These are phyloP conservation scores for Talaromyces funiculosus DNA, from an alignment of 2,329 filamentous ascomycete genomes.

Conservation along the genomic window DNA sequence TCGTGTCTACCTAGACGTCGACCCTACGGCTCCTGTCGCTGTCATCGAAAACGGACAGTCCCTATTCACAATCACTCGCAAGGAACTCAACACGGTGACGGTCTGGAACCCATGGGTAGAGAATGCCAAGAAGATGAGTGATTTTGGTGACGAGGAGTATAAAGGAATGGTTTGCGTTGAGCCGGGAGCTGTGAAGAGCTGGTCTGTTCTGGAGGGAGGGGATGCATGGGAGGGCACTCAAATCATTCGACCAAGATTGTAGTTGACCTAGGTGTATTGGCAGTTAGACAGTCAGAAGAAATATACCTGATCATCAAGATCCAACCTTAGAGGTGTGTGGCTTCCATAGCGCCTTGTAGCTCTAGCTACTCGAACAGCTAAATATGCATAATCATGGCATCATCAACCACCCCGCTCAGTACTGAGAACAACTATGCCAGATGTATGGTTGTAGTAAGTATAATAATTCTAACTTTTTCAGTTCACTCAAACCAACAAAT, in stretches of 20 bases:
- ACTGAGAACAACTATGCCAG: neutral
- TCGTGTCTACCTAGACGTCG: constrained; percentile 69
- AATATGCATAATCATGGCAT: neutral
- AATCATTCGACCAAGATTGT: constrained; percentile 42
- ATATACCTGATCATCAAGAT: neutral
- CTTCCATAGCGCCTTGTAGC: neutral
- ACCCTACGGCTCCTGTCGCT: constrained; percentile 43
- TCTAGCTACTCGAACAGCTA: neutral
- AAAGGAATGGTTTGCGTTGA: constrained; percentile 94
- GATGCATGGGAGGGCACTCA: constrained; percentile 62
- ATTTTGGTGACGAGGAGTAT: constrained; percentile 84
- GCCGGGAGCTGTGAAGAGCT: constrained; percentile 74
- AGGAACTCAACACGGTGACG: constrained; percentile 81
- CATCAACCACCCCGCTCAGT: neutral
- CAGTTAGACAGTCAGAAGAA: neutral
- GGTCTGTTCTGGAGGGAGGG: constrained; percentile 78
- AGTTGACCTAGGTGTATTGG: neutral
- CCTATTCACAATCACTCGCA: constrained; percentile 68
- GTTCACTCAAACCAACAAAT: too few relatives aligned
- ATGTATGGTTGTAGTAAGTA: too few relatives aligned
- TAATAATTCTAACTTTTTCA: too few relatives aligned
- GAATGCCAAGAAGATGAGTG: constrained; percentile 73
- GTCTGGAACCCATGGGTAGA: constrained; percentile 97
- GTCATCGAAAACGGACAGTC: constrained; percentile 47
- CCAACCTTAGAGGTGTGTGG: neutral